These are phyloP conservation scores for Nitzschia inconspicua DNA, from an alignment of 108 stramenopile species.

Conservation along the genomic window DNA sequence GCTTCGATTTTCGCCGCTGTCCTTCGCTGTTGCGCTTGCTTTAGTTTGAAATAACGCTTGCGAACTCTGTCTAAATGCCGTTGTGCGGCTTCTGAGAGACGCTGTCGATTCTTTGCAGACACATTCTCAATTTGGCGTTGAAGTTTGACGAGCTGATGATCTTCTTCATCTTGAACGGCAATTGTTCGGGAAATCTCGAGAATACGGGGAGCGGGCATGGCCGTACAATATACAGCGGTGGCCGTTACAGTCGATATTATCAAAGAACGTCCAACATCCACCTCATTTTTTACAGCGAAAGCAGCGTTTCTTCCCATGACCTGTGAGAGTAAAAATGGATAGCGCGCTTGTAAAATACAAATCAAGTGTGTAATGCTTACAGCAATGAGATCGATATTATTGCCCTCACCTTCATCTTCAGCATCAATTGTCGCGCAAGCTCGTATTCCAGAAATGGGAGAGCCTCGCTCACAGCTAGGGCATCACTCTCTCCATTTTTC, in stretches of 20 bases:
- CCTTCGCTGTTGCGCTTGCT: constrained; percentile 56
- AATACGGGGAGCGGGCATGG: constrained; percentile 85
- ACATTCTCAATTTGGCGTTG: constrained; percentile 79
- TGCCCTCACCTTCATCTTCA: constrained; percentile 87
- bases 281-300: constrained; percentile 77
- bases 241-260: constrained; percentile 84
- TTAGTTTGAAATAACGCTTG: constrained; percentile 50
- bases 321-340: constrained; percentile 31
- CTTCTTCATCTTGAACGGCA: constrained; percentile 60
- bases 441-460: constrained; percentile 96
- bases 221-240: constrained; percentile 86
- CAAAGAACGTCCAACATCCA: constrained; percentile 78
- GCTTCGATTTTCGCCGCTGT: constrained; percentile 49
- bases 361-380: too few relatives aligned
- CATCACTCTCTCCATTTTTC: constrained; percentile 78
- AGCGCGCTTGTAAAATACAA: not conserved
- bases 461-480: constrained; percentile 89
- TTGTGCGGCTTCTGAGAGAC: constrained; percentile 55
- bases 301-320: constrained; percentile 91
- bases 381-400: too few relatives aligned
- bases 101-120: constrained; percentile 64
- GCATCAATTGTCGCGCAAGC: constrained; percentile 93
- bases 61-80: constrained; percentile 53
- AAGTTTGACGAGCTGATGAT: constrained; percentile 72
- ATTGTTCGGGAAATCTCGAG: constrained; percentile 83